phyloP scores from a whole-genome alignment of 306 rosid species.

The Prinsepia uniflora region DNA sequence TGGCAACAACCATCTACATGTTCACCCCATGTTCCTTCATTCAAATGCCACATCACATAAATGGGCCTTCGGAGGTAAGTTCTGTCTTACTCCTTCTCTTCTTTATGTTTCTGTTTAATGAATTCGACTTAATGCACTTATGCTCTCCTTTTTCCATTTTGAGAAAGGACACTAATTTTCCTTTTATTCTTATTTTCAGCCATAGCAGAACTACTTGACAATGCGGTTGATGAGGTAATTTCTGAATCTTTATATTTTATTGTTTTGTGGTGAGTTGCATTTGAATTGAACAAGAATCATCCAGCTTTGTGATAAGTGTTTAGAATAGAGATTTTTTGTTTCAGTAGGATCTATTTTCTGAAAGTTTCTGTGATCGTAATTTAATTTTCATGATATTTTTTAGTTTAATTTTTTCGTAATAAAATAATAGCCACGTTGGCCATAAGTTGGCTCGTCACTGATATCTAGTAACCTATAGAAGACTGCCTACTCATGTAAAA shows the following conservation, averaged over 20 bases:
- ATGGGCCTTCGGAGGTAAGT: conserved; percentile 97
- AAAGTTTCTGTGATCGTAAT: neutral
- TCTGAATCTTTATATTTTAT: neutral
- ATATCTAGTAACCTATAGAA: neutral
- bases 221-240: conserved; percentile 8
- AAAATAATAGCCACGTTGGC: neutral
- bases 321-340: neutral
- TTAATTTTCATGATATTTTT: neutral
- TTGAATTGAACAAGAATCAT: neutral
- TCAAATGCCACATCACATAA: conserved; percentile 98
- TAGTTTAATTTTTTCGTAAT: neutral
- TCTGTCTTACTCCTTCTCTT: conserved; percentile 8
- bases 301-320: neutral
- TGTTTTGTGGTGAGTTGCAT: neutral
- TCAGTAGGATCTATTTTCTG: neutral
- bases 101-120: neutral
- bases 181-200: neutral
- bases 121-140: neutral
- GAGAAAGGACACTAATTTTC: neutral
- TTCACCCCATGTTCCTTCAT: conserved; percentile 32
- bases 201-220: conserved; percentile 9
- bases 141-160: neutral
- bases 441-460: neutral
- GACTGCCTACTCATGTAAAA: neutral
- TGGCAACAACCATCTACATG: conserved; percentile 10